Evolutionary conservation across 1,284 basidiomycete genomes (phyloP), one percentile per base, ranked within the genome.

Genomic region (Porodaedalea pini): DNA sequence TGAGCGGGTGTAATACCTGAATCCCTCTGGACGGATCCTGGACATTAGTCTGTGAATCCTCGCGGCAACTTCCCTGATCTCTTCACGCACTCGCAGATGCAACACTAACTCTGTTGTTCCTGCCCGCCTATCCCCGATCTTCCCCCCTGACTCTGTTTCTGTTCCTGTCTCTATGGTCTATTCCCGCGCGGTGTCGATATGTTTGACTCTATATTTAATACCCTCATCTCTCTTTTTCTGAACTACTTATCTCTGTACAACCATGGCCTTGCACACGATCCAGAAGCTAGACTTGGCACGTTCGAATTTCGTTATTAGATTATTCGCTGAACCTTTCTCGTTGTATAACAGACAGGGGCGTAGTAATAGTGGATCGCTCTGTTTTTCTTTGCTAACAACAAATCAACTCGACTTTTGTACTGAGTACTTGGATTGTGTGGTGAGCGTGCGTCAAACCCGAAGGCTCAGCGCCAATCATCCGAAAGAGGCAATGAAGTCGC

Each of bases 301-400:
- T 32, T 40, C 56, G 70, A 73, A 66, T 68, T 67, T 72, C 70
- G 71, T 70, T 40, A 25, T 41, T 41, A 41, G 37, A 41, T 25
- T 41, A 41, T 27, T 39, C 29, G 37, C 21, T 29, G 39, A 41
- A 47, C 45, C 4, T 29, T n/a, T 29, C 25, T 23, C 27, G 10
- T 27, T 53, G 51, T 53, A 53, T 34, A 53, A 17, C 51, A 41
- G 51, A 41, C 15, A 31, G 5, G 25, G 29, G 15, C 47, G n/a
- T 19, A 27, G 6, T 34, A 34, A 13, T 34, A 34, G 32, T 34
- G 32, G 13, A 6, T 6, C 32, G 32, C 32, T 34, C 32, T 34
- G 32, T 6, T 34, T 13, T 34, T 13, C 32, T 34, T n/a, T n/a
- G n/a, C n/a, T n/a, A n/a, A n/a, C n/a, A n/a, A n/a, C n/a, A n/a